These are phyloP conservation scores for Neurospora sp. DNA, from an alignment of 495 filamentous ascomycete species.

Conservation along the genomic window DNA sequence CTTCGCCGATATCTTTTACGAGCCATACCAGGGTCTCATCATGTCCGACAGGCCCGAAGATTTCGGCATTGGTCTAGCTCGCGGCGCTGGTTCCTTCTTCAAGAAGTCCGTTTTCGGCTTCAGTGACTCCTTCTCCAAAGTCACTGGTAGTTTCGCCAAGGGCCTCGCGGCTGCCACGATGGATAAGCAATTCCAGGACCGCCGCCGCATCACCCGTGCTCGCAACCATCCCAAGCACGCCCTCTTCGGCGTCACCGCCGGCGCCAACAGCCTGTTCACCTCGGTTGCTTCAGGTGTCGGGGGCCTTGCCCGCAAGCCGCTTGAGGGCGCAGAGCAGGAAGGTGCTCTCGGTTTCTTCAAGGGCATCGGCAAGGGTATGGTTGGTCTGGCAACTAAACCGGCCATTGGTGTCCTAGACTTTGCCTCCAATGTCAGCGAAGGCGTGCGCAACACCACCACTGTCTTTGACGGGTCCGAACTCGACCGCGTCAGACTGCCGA, in stretches of 20 bases:
- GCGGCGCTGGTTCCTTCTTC: constrained; percentile 91
- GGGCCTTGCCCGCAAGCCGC: constrained; percentile 81
- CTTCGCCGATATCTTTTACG: constrained; percentile 96
- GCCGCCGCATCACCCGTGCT: constrained; percentile 84
- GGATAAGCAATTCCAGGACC: constrained; percentile 97
- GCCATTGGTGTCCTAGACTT: constrained; percentile 96
- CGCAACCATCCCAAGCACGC: constrained; percentile 95
- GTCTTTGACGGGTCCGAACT: constrained; percentile 93
- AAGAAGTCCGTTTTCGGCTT: constrained; percentile 98
- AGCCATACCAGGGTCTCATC: constrained; percentile 94
- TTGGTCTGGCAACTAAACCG: constrained; percentile 89
- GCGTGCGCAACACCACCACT: constrained; percentile 95
- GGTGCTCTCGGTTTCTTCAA: constrained; percentile 91
- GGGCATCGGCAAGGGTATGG: constrained; percentile 88
- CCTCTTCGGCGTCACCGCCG: constrained; percentile 88
- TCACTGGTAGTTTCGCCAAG: constrained; percentile 94
- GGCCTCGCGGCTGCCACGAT: constrained; percentile 87
- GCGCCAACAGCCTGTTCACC: constrained; percentile 86
- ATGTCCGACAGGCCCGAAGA: constrained; percentile 94
- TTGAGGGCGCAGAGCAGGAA: constrained; percentile 94
- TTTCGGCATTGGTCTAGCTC: constrained; percentile 86
- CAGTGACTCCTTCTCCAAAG: constrained; percentile 89
- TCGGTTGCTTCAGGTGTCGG: constrained; percentile 90
- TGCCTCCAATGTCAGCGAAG: constrained; percentile 90
- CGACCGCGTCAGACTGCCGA: constrained; percentile 82